A percentile compares a stretch with the other conserved stretches of the same genome.
Conservation (phyloP, 306 rosid genomes). For the Abrus precatorius region DNA sequence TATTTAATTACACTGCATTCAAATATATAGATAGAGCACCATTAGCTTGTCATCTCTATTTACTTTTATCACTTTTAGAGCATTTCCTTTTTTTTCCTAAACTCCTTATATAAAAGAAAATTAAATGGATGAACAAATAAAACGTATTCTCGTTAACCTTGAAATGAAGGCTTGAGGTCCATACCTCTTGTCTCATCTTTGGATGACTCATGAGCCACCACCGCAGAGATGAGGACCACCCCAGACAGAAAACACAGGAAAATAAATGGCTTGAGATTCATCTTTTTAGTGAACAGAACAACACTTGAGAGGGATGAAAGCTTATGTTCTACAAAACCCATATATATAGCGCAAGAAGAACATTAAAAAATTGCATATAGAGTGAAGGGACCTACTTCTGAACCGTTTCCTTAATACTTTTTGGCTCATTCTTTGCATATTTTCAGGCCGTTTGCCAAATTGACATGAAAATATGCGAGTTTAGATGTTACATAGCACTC, state of each 20-base stretch:
- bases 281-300: constrained; percentile 9
- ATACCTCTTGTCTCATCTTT: constrained; percentile 22
- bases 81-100: not conserved
- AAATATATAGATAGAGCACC: not conserved
- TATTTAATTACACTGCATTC: not conserved
- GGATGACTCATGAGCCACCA: constrained; percentile 30
- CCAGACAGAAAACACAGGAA: constrained; percentile 16
- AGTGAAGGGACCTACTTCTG: not conserved
- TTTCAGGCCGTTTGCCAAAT: not conserved
- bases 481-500: not conserved
- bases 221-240: constrained; percentile 39
- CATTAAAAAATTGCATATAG: not conserved
- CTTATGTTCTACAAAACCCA: not conserved
- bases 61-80: not conserved
- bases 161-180: not conserved
- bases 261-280: constrained; percentile 41
- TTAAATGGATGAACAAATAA: not conserved
- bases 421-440: not conserved
- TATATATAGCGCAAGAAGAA: constrained; percentile 20
- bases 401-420: not conserved
- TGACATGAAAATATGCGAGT: not conserved
- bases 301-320: constrained; percentile 39
- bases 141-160: not conserved
- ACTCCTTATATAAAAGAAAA: too few relatives aligned
- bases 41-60: not conserved